Percentiles rank a stretch among this genome's conserved stretches.
These are phyloP conservation scores for Polygonum aviculare DNA, from an alignment of 148 eudicot genomes.

Conservation along the genomic window DNA sequence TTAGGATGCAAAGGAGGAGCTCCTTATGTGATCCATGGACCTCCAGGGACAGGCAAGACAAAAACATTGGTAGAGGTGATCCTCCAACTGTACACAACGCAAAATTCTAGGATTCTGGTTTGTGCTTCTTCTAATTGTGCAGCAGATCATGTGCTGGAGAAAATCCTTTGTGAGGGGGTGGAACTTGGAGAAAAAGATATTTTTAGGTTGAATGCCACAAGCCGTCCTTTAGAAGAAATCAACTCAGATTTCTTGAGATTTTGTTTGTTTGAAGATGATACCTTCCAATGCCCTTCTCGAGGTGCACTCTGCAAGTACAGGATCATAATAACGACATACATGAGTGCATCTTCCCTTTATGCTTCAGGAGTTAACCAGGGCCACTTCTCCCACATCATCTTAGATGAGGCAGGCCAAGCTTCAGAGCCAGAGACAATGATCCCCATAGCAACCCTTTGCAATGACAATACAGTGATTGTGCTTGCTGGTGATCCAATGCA, in stretches of 20 bases:
- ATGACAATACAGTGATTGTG: conserved; percentile 48
- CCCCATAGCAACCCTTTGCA: conserved; percentile 60
- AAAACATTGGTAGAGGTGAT: conserved; percentile 71
- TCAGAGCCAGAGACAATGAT: conserved; percentile 97
- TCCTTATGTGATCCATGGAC: conserved; percentile 82
- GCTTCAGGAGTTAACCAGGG: conserved; percentile 55
- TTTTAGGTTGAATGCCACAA: conserved; percentile 74
- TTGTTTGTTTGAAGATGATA: conserved; percentile 42
- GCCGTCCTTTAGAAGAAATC: conserved; percentile 63
- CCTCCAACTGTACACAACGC: conserved; percentile 50
- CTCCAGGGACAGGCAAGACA: conserved; percentile 97
- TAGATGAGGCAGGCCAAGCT: conserved; percentile 98
- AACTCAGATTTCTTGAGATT: conserved; percentile 30
- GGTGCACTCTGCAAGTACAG: conserved; percentile 27
- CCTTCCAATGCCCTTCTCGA: conserved; percentile 49
- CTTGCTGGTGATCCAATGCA: conserved; percentile 97
- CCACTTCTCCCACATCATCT: conserved; percentile 79
- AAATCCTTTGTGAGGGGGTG: conserved; percentile 21
- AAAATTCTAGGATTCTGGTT: conserved; percentile 34
- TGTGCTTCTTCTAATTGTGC: conserved; percentile 96
- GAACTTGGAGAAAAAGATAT: conserved; percentile 32
- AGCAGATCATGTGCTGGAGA: conserved; percentile 78
- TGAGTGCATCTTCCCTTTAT: conserved; percentile 56
- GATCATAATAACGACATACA: conserved; percentile 70
- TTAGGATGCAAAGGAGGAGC: conserved; percentile 65